Percentiles rank a stretch among this genome's conserved stretches.
These are phyloP conservation scores for Anthoceros angustus DNA, from an alignment of 225 moss, liverwort and hornwort species.

Conservation along the genomic window DNA sequence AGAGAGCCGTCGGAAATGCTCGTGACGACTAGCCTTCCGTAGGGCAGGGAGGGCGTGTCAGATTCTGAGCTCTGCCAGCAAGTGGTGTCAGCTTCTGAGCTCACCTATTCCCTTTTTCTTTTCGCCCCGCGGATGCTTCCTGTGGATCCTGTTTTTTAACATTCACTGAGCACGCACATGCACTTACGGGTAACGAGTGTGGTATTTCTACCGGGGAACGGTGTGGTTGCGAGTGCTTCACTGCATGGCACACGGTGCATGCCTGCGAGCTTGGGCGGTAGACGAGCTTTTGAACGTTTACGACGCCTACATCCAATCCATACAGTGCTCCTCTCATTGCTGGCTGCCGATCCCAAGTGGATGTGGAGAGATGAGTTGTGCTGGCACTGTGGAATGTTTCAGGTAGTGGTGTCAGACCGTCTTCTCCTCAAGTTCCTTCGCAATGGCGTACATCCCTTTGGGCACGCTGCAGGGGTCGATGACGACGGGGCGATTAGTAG, in stretches of 20 bases:
- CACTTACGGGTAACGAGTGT: constrained; percentile 48
- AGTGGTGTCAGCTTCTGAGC: no score
- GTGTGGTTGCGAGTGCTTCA: constrained; percentile 89
- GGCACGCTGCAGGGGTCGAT: constrained; percentile 27
- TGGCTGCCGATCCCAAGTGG: constrained; percentile 49
- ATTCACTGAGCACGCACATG: constrained; percentile 65
- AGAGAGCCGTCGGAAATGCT: no score
- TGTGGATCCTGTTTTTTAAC: constrained; percentile 91
- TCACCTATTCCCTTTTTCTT: not conserved
- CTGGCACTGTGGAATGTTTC: constrained; percentile 78
- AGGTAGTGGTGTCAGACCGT: constrained; percentile 23
- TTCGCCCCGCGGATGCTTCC: constrained; percentile 49
- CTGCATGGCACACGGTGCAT: constrained; percentile 78
- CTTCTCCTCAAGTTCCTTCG: not conserved
- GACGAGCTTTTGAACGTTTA: constrained; percentile 80
- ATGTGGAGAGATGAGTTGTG: constrained; percentile 88
- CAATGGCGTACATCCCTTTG: not conserved
- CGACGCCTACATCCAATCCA: constrained; percentile 80
- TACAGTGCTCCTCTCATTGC: constrained; percentile 35
- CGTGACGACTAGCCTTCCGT: no score
- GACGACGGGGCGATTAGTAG: constrained; percentile 83
- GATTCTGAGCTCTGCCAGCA: no score
- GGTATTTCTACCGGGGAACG: constrained; percentile 81
- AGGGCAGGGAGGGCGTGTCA: no score
- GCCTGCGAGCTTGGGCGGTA: constrained; percentile 90